Percentiles rank a stretch among this genome's conserved stretches.
Evolutionary conservation across 2,329 filamentous ascomycete species (phyloP).

Genomic region (Aureobasidium pullulans): DNA sequence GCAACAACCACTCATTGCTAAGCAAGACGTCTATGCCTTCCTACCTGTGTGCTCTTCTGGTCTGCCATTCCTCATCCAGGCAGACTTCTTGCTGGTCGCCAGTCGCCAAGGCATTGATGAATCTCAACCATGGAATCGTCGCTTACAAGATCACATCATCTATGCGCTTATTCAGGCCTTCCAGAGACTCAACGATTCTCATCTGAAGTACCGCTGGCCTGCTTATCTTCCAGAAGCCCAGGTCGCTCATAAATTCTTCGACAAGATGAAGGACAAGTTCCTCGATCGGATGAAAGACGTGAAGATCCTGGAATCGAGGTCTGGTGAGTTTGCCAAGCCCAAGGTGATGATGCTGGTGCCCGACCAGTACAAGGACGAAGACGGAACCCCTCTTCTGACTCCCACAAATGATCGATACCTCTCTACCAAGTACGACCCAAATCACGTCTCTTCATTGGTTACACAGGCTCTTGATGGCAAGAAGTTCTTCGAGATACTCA

Average conservation of each 20-base stretch:
- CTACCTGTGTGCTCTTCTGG: slow-evolving; percentile 22
- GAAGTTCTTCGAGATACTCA: slow-evolving; percentile 13
- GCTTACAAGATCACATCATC: not conserved
- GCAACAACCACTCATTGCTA: not conserved
- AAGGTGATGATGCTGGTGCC: slow-evolving; percentile 1
- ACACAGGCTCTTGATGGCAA: not conserved
- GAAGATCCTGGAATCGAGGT: not conserved
- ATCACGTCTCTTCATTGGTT: not conserved
- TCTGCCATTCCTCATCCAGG: slow-evolving; percentile 20
- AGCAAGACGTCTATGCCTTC: slow-evolving; percentile 20
- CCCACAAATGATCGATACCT: not conserved
- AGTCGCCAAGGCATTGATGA: slow-evolving; percentile 15
- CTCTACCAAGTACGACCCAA: not conserved
- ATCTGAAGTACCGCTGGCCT: slow-evolving; percentile 17
- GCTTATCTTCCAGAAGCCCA: slow-evolving; percentile 5
- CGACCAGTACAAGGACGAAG: not conserved
- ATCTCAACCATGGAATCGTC: slow-evolving; percentile 14
- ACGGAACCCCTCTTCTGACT: not conserved
- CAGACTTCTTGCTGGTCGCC: slow-evolving; percentile 19
- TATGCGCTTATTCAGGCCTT: slow-evolving; percentile 14
- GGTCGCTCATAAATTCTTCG: not conserved
- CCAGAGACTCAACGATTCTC: slow-evolving; percentile 11
- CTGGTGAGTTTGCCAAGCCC: not conserved
- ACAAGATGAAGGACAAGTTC: not conserved
- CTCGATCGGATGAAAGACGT: not conserved